These are phyloP conservation scores for Fragilariopsis cylindrus DNA, from an alignment of 108 stramenopile genomes.

Conservation along the genomic window DNA sequence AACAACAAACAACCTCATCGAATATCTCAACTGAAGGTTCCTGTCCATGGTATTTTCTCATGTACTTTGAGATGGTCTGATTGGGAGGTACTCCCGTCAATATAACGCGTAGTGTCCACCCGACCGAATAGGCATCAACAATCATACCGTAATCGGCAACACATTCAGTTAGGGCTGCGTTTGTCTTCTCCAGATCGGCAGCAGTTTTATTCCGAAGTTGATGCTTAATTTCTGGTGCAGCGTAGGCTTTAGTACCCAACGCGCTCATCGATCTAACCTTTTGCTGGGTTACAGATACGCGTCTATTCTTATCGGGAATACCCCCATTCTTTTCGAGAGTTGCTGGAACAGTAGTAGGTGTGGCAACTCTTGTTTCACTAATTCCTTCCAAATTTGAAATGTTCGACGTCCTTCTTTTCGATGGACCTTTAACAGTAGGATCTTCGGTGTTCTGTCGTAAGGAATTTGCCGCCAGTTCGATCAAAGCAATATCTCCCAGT, in stretches of 20 bases:
- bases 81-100: constrained; percentile 84
- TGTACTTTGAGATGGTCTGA: constrained; percentile 64
- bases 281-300: constrained; percentile 35
- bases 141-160: constrained; percentile 88
- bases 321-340: background rate
- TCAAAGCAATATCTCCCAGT: constrained; percentile 31
- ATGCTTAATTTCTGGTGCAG: constrained; percentile 81
- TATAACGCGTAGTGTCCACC: constrained; percentile 75
- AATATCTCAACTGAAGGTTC: constrained; percentile 26
- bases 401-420: constrained; percentile 24
- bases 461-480: constrained; percentile 33
- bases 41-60: constrained; percentile 39
- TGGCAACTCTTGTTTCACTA: constrained; percentile 14
- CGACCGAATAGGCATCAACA: constrained; percentile 83
- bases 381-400: constrained; percentile 29
- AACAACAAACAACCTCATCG: constrained; percentile 43
- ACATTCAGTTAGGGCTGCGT: constrained; percentile 66
- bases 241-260: constrained; percentile 76
- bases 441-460: constrained; percentile 17
- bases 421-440: background rate
- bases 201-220: constrained; percentile 48
- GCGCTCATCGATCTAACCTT: constrained; percentile 70
- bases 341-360: background rate
- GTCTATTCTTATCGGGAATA: background rate
- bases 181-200: constrained; percentile 45